Evolutionary conservation across 441 rosid species (phyloP).

Genomic region (Eutrema salsugineum): DNA sequence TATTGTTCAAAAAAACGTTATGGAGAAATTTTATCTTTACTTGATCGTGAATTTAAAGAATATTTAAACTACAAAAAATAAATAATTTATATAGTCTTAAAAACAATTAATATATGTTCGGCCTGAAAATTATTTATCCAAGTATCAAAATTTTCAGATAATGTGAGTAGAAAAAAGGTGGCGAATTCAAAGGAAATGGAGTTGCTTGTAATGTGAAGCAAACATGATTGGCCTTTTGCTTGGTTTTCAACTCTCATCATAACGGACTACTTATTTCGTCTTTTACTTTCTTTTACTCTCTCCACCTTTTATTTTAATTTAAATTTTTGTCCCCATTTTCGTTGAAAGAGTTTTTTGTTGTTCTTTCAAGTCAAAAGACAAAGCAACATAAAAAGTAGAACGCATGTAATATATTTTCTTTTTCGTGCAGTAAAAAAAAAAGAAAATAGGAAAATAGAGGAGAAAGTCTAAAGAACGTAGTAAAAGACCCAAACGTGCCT

Average conservation of each 20-base stretch:
- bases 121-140: background rate
- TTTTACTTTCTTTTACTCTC: slow-evolving; percentile 18
- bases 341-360: background rate
- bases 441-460: background rate
- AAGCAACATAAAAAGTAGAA: slow-evolving; percentile 25
- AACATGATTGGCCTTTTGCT: slow-evolving; percentile 30
- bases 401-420: background rate
- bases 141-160: background rate
- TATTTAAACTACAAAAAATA: too few relatives aligned
- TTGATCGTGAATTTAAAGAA: background rate
- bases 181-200: slow-evolving; percentile 16
- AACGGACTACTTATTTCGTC: slow-evolving; percentile 35
- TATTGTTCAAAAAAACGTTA: too few relatives aligned
- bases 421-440: background rate
- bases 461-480: background rate
- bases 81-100: too few relatives aligned
- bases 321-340: background rate
- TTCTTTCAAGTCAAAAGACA: slow-evolving; percentile 24
- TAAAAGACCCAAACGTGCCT: slow-evolving; percentile 17
- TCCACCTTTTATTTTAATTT: background rate
- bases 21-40: too few relatives aligned
- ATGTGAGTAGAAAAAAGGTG: background rate
- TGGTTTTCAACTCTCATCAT: slow-evolving; percentile 58
- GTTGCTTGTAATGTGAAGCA: slow-evolving; percentile 37
- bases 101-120: too few relatives aligned